Evolutionary conservation across 2,329 filamentous ascomycete species (phyloP).

Genomic region (Aspergillus eucalypticola): DNA sequence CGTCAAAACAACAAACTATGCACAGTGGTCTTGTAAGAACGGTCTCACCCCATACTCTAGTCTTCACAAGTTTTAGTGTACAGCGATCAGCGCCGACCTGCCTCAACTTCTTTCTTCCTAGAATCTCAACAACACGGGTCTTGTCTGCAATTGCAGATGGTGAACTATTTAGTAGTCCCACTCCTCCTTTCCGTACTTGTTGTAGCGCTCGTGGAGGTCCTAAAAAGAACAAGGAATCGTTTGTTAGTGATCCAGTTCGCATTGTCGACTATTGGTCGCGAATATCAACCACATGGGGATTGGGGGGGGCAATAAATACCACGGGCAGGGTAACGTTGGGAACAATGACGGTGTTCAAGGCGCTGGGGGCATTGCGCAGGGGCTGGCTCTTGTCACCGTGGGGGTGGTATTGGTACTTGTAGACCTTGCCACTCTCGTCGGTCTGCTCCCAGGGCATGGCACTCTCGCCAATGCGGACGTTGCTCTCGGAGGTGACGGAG

Average conservation of each 20-base stretch:
- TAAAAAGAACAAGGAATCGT: slow-evolving; percentile 37
- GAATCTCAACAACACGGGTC: slow-evolving; percentile 17
- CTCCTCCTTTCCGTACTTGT: slow-evolving; percentile 99
- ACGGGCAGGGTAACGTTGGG: slow-evolving; percentile 91
- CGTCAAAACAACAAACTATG: slow-evolving; percentile 33
- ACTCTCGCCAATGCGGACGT: slow-evolving; percentile 70
- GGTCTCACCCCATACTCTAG: slow-evolving; percentile 26
- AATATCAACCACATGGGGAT: background rate
- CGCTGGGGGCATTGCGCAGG: slow-evolving; percentile 88
- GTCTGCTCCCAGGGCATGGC: slow-evolving; percentile 91
- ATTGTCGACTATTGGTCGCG: background rate
- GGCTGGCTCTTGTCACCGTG: slow-evolving; percentile 74
- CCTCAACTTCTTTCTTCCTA: slow-evolving; percentile 5
- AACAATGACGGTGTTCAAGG: slow-evolving; percentile 90
- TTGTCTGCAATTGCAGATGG: slow-evolving; percentile 9
- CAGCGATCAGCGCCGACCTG: slow-evolving; percentile 27
- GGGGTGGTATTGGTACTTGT: slow-evolving; percentile 78
- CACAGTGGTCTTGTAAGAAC: slow-evolving; percentile 31
- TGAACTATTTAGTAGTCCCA: slow-evolving; percentile 49
- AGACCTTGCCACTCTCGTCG: slow-evolving; percentile 61
- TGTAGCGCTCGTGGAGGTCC: slow-evolving; percentile 94
- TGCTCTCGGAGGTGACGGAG: slow-evolving; percentile 74
- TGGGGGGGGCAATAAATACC: slow-evolving; percentile 53
- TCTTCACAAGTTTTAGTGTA: slow-evolving; percentile 37
- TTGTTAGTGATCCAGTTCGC: background rate